phyloP scores from a whole-genome alignment of 768 basidiomycete genomes.

The Auriscalpium orientale region DNA sequence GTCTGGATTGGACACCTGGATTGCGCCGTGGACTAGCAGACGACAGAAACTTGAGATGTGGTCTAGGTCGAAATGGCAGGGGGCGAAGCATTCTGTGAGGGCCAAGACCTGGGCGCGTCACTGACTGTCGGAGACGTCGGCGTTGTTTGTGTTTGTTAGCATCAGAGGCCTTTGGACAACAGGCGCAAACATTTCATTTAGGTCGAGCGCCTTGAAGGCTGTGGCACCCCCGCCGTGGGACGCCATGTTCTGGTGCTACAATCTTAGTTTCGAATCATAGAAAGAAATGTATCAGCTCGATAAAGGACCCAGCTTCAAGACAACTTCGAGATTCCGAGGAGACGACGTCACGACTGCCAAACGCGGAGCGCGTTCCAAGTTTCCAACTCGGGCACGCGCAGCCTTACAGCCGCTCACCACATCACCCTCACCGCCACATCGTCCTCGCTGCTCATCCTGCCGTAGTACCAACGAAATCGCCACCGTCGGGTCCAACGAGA shows the following conservation, averaged over 20 bases:
- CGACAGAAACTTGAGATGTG: not conserved
- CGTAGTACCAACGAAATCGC: not conserved
- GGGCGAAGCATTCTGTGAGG: not conserved
- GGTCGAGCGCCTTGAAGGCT: no score
- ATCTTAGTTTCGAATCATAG: not conserved
- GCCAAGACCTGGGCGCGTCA: no score
- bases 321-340: no score
- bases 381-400: not conserved
- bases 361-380: not conserved
- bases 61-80: not conserved
- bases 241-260: no score
- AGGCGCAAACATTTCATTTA: not conserved
- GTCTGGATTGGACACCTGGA: no score
- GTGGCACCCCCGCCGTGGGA: no score
- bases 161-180: not conserved
- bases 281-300: not conserved
- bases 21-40: not conserved
- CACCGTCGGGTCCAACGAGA: not conserved
- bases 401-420: not conserved
- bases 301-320: not conserved
- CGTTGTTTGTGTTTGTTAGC: slow-evolving; percentile 2
- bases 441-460: not conserved
- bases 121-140: not conserved
- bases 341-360: not conserved
- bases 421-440: not conserved